Base-by-base conservation (phyloP, 805 yeast species). In the Metahyphopichia silvanorum region DNA sequence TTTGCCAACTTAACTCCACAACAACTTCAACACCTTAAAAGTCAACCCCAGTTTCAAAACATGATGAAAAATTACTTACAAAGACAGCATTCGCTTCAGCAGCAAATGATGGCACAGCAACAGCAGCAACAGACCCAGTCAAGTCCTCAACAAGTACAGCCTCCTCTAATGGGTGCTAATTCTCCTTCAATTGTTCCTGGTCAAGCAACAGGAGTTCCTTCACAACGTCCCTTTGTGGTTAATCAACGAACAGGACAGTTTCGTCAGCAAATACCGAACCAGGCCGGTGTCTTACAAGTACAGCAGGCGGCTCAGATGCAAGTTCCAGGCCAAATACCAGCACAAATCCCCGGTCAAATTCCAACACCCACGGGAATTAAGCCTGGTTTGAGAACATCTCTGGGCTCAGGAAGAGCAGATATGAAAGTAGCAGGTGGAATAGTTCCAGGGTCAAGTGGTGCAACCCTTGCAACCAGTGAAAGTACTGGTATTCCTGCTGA, bases 41-140 rank as follows among this genome's bases (percentile, higher is more conserved):
- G 50, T 40, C 72, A 65, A 43, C 68, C 70, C 3, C 72, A 65
- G 40, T 60, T 62, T 34, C 71, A 60, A 43, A 60, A 60, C 20
- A 60, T 63, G 39, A 51, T 69, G 55, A 47, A 62, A 30, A 56
- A 52, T 39, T 65, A 64, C 49, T 51, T 61, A 40, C 71, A 60
- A 41, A 47, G 62, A 28, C 72, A 57, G 37, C 76, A 61, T 43
- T 53, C 47, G 37, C 30, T 17, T 6, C 30, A 27, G 14, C 48
- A 42, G 39, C 65, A 55, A 30, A 54, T 48, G 20, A 52, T 51
- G 37, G 66, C 60, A 38, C 67, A 59, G 19, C 63, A 69, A 29
- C 72, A 17, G 13, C 31, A 28, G 26, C 30, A 29, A 17, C 43
- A 24, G 19, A 32, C 6, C 9, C 29, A 30, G 29, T n/a, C 23